Conservation (phyloP, 2,329 filamentous ascomycete species). For the Phaeoacremonium minimum region DNA sequence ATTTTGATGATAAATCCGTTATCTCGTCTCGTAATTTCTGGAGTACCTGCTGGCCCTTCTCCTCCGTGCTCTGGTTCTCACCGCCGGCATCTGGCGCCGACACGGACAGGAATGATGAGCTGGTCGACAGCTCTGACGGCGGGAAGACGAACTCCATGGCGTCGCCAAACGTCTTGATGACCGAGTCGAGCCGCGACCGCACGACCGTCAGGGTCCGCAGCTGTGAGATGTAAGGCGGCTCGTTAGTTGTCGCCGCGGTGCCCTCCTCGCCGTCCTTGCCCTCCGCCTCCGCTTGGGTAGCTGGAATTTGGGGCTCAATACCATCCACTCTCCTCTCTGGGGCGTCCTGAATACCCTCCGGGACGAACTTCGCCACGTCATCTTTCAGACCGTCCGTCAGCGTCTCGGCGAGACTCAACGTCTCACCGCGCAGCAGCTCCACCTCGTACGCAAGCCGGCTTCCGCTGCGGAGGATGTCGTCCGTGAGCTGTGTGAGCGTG, state of each 20-base stretch:
- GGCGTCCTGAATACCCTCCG: conserved; percentile 35
- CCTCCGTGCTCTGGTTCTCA: conserved; percentile 65
- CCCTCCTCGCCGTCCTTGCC: background rate
- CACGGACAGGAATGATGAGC: conserved; percentile 84
- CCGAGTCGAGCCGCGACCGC: conserved; percentile 76
- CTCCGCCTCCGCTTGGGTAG: conserved; percentile 1
- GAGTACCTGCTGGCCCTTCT: conserved; percentile 81
- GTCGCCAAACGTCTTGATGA: conserved; percentile 88
- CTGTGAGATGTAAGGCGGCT: conserved; percentile 69
- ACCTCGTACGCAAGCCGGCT: conserved; percentile 91
- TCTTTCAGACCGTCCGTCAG: conserved; percentile 67
- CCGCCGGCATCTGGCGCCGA: conserved; percentile 71
- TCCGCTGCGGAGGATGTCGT: conserved; percentile 88
- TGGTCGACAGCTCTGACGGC: conserved; percentile 78
- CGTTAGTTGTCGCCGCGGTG: conserved; percentile 21
- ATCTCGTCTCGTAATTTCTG: conserved; percentile 70
- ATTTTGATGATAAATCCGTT: conserved; percentile 54
- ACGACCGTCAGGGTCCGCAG: conserved; percentile 81
- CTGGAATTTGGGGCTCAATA: conserved; percentile 7
- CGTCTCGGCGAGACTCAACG: conserved; percentile 72
- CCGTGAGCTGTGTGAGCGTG: conserved; percentile 82
- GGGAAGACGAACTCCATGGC: conserved; percentile 95
- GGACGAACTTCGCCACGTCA: conserved; percentile 71
- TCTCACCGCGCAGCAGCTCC: conserved; percentile 86
- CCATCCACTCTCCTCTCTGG: conserved; percentile 6